A percentile compares a stretch with the other conserved stretches of the same genome.
These are phyloP conservation scores for Sutorius australiensis DNA, from an alignment of 768 basidiomycete species.

Conservation along the genomic window DNA sequence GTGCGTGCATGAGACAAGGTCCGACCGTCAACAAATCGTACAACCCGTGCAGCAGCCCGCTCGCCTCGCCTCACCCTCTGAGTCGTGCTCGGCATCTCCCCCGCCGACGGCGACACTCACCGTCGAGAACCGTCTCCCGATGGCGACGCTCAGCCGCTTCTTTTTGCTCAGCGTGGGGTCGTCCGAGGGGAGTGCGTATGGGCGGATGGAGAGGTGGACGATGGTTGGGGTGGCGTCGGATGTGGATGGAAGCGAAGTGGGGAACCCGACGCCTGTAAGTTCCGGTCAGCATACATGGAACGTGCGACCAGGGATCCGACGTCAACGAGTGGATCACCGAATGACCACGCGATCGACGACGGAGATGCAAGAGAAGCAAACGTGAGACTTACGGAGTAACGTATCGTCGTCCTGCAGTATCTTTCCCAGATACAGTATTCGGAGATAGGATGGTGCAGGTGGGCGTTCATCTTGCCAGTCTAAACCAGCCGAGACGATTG, in stretches of 20 bases:
- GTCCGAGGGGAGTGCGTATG: constrained; percentile 48
- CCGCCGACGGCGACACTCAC: neutral
- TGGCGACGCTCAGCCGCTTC: constrained; percentile 31
- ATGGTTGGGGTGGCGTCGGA: constrained; percentile 49
- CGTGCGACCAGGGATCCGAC: neutral
- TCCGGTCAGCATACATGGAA: constrained; percentile 5
- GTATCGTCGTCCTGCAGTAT: constrained; percentile 85
- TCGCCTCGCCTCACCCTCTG: constrained; percentile 16
- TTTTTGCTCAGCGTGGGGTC: constrained; percentile 57
- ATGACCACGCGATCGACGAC: neutral
- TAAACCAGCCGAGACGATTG: constrained; percentile 17
- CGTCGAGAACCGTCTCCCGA: constrained; percentile 24
- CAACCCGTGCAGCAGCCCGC: constrained; percentile 39
- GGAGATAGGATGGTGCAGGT: constrained; percentile 70
- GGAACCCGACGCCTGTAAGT: constrained; percentile 31
- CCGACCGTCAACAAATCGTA: constrained; percentile 33
- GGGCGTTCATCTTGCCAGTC: constrained; percentile 81
- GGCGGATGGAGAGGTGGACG: constrained; percentile 71
- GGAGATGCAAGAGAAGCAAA: neutral
- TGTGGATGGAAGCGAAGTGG: constrained; percentile 28
- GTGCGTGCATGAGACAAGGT: neutral
- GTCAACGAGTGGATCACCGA: neutral
- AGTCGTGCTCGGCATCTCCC: neutral
- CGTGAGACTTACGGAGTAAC: constrained; percentile 48
- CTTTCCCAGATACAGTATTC: constrained; percentile 72